Base-by-base conservation (phyloP, 2,329 filamentous ascomycete species). In the Boeremia lycopersici region DNA sequence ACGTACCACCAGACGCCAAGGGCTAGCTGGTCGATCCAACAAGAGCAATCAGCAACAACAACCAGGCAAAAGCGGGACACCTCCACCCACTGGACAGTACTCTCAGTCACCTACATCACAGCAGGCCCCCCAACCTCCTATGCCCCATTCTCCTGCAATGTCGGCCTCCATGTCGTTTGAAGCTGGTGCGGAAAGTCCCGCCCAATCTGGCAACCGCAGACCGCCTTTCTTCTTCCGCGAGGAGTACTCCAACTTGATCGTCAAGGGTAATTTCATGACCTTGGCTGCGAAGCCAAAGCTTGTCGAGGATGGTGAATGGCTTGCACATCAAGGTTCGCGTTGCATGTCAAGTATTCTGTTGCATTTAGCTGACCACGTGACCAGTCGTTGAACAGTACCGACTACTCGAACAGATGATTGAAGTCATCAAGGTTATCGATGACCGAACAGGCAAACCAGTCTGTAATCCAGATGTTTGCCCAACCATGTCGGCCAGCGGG, bases 221-320 rank as follows among this genome's bases (percentile, higher is more conserved):
- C 82, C 85, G 35, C 90, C 90, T 13, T 78, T 90, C 57, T 92
- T 90, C 86, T 85, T 92, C 68, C 88, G 90, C 69, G 83, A 88
- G 51, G 79, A 86, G 58, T 89, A 90, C 72, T 88, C 89, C 49
- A 90, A 89, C 72, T 87, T 96, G 70, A 96, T 96, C 62, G 93
- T 97, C 70, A 96, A 93, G 80, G 93, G 93, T 56, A 98, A 97
- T 79, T 97, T 98, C 74, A 91, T 96, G 88, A 97, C 93, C 10
- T 79, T 98, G 56, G 96, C 93, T 68, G 91, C 92, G 44, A 89
- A 93, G 71, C 93, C 93, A 19, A 93, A 93, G 79, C 93, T 95
- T 52, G 90, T 97, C 40, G 93, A 97, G 70, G 87, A 91, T 72
- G 93, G 91, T 63, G 93, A 98, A 77, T 98, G 93, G 93, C 84